Percentiles rank a stretch among this genome's conserved stretches.
Evolutionary conservation across 495 filamentous ascomycete genomes (phyloP).

Genomic region (Emericellopsis terricola): DNA sequence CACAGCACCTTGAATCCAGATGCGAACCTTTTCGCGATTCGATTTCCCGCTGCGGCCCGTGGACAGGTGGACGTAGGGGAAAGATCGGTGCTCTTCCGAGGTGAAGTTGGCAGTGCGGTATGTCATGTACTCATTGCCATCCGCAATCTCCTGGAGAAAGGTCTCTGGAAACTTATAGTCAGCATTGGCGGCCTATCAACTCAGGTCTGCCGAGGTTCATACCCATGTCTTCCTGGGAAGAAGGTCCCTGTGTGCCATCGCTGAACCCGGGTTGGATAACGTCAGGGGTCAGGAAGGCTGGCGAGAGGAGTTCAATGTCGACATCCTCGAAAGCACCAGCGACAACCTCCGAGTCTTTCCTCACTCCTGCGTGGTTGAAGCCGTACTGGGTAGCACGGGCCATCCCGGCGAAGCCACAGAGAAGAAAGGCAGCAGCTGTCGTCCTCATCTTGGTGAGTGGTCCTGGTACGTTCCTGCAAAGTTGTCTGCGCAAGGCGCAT

Average conservation of each 20-base stretch:
- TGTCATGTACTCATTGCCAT: conserved; percentile 7
- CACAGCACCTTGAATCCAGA: conserved; percentile 13
- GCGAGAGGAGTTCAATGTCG: conserved; percentile 9
- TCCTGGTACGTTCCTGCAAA: no score
- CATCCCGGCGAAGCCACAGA: background rate
- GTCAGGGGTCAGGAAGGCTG: conserved; percentile 7
- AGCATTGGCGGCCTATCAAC: no score
- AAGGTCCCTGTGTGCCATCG: conserved; percentile 9
- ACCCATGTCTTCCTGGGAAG: background rate
- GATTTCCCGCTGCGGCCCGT: background rate
- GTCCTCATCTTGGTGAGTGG: background rate
- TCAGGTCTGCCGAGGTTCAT: no score
- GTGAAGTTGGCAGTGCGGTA: conserved; percentile 10
- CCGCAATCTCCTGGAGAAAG: conserved; percentile 8
- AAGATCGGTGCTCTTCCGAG: conserved; percentile 11
- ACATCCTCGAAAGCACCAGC: conserved; percentile 11
- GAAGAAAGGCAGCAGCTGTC: background rate
- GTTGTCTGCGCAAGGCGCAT: no score
- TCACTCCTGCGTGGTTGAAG: conserved; percentile 8
- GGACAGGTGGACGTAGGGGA: conserved; percentile 9
- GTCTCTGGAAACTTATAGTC: conserved; percentile 4
- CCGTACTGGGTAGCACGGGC: conserved; percentile 9
- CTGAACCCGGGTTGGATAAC: conserved; percentile 7
- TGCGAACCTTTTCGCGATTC: conserved; percentile 10
- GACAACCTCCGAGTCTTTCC: conserved; percentile 10